Evolutionary conservation across 805 yeast genomes (phyloP), one percentile per base, ranked within the genome.

Genomic region (Debaryomyces hansenii): DNA sequence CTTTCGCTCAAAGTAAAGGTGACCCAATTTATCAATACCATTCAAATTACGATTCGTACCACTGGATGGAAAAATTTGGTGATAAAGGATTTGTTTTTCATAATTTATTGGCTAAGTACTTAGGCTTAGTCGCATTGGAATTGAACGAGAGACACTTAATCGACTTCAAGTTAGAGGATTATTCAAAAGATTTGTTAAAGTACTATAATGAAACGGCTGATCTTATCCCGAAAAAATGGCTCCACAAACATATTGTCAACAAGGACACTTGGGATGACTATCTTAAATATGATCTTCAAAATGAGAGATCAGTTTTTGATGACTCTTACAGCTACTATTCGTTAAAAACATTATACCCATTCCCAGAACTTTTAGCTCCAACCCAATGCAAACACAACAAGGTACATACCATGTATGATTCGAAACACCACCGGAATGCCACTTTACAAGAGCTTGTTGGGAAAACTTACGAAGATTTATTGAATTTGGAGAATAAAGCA

Each of bases 61-160:
- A 74, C 44, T 84, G 88, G 85, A 67, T 83, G 64, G 67, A 74
- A 21, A 64, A 64, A 5, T 71, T 67, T 53, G 74, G 77, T 12
- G 87, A 83, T 55, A 77, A 80, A 9, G 77, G 74, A 0, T 80
- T 77, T 46, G 67, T 69, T 15, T 67, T 67, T 43, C 90, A 85
- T 51, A 78, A 76, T 50, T 69, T 79, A 18, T 58, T 83, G 45
- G 81, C 89, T 1, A 82, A 80, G 54, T 81, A 79, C 59, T 64
- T 79, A 44, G 87, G 90, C 0, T 65, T 84, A 37, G 59, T 83
- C 9, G 66, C 77, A 0, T 63, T 85, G 47, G 73, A 74, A 41
- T 58, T 85, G 41, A 70, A 79, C 54, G 87, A 85, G 52, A 75
- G 70, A 41, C 87, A 83, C 56, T 70, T 87, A 1, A 62, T 84